Conservation (phyloP, 1,284 basidiomycete species). For the Abortiporus biennis region DNA sequence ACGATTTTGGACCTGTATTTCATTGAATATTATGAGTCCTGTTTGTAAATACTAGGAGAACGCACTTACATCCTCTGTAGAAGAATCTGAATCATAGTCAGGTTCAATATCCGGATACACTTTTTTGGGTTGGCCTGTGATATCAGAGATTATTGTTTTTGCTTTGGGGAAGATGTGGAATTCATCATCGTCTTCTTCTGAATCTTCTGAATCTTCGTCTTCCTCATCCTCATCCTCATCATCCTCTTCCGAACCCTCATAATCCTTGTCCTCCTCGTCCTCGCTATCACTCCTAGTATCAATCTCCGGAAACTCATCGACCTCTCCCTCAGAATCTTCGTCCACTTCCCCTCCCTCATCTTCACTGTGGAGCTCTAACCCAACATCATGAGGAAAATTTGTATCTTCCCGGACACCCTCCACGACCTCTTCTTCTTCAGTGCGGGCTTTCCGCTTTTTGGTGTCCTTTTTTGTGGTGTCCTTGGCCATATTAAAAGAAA, state of each 20-base stretch:
- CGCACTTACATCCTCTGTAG: conserved; percentile 86
- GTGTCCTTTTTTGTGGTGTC: conserved; percentile 25
- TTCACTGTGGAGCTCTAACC: conserved; percentile 65
- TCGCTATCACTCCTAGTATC: conserved; percentile 45
- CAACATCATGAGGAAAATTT: conserved; percentile 33
- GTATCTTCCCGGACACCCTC: conserved; percentile 30
- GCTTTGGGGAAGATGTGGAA: conserved; percentile 53
- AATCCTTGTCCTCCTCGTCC: conserved; percentile 29
- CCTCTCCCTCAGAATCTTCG: conserved; percentile 36
- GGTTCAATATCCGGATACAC: conserved; percentile 95
- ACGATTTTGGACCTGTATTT: conserved; percentile 78
- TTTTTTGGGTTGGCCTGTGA: conserved; percentile 85
- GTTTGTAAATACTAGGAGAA: conserved; percentile 7
- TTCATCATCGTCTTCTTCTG: conserved; percentile 31
- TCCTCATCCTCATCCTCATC: conserved; percentile 30
- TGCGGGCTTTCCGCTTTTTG: conserved; percentile 54
- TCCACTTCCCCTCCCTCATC: conserved; percentile 53
- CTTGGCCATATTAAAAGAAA: conserved; percentile 27
- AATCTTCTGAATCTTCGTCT: conserved; percentile 27
- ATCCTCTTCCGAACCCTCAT: conserved; percentile 29
- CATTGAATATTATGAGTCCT: conserved; percentile 1
- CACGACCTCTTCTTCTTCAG: conserved; percentile 16
- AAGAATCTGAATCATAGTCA: conserved; percentile 95
- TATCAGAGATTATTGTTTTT: conserved; percentile 67
- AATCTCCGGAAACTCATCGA: conserved; percentile 54